Evolutionary conservation across 2,329 filamentous ascomycete genomes (phyloP).

Genomic region (Endothia cerciana): DNA sequence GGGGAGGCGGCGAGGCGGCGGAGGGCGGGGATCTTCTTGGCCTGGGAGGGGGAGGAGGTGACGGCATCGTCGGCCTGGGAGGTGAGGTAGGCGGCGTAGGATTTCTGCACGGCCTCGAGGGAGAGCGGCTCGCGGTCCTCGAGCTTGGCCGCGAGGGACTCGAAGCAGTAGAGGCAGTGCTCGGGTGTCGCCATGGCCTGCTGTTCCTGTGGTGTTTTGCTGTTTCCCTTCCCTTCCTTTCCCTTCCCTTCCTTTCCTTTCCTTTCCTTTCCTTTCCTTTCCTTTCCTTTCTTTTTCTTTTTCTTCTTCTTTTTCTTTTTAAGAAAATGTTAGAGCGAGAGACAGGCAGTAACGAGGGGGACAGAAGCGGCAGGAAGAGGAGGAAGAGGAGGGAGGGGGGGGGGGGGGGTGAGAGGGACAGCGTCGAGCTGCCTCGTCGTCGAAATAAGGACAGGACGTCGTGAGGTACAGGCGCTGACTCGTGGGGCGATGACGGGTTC

Average conservation of each 20-base stretch:
- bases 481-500: neutral
- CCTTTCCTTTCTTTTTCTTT: neutral
- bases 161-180: conserved; percentile 94
- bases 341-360: neutral
- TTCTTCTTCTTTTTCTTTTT: neutral
- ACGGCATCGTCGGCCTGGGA: conserved; percentile 31
- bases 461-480: neutral
- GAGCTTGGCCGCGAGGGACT: conserved; percentile 77
- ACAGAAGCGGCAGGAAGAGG: neutral
- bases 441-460: neutral
- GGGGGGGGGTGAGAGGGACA: neutral
- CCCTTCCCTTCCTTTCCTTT: neutral
- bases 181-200: conserved; percentile 75
- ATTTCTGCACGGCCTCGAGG: conserved; percentile 70
- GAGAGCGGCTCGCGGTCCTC: conserved; percentile 68
- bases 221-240: neutral
- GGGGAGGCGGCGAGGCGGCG: conserved; percentile 43
- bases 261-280: too few relatives aligned
- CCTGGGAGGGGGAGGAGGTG: conserved; percentile 20
- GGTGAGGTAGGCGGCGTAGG: conserved; percentile 55
- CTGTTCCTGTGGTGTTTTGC: neutral
- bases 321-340: neutral
- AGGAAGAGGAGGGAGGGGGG: neutral
- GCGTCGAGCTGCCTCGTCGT: neutral
- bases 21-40: conserved; percentile 47